phyloP scores from a whole-genome alignment of 345 rosid genomes.

The Euphorbia pulcherrima region DNA sequence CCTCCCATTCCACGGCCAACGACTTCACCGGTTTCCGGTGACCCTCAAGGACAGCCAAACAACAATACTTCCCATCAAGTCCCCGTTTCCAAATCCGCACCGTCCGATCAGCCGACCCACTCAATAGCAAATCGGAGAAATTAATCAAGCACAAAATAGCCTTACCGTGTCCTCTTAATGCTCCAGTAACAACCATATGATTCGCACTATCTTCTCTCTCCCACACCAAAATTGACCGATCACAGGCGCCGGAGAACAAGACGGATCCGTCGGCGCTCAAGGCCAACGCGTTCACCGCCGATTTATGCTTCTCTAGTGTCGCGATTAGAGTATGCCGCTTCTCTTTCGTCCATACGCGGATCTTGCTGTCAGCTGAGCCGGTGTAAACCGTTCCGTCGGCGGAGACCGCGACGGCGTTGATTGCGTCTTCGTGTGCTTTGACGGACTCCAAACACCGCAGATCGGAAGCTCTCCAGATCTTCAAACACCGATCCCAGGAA shows the following conservation, averaged over 20 bases:
- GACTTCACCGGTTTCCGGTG: constrained; percentile 76
- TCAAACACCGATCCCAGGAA: constrained; percentile 82
- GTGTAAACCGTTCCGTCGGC: constrained; percentile 68
- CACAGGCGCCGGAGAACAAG: constrained; percentile 87
- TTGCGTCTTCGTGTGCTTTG: constrained; percentile 76
- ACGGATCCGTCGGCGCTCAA: constrained; percentile 67
- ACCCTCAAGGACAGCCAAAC: constrained; percentile 67
- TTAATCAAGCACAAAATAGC: constrained; percentile 64
- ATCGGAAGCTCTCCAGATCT: constrained; percentile 68
- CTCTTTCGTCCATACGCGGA: constrained; percentile 76
- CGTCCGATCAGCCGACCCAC: constrained; percentile 90
- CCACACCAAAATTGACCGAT: constrained; percentile 93
- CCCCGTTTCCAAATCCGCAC: constrained; percentile 79
- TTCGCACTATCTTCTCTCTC: constrained; percentile 71
- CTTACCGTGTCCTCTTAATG: constrained; percentile 74
- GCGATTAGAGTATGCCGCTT: constrained; percentile 52
- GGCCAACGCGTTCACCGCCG: constrained; percentile 83
- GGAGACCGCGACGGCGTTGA: constrained; percentile 72
- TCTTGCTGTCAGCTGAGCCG: constrained; percentile 77
- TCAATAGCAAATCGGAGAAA: constrained; percentile 54
- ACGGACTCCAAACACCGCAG: constrained; percentile 71
- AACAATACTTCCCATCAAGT: constrained; percentile 43
- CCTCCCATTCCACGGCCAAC: constrained; percentile 47
- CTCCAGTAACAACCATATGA: constrained; percentile 72
- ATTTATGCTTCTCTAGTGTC: constrained; percentile 75